Evolutionary conservation across 78 protist species (phyloP), one percentile per base, ranked within the genome.

Genomic region (slime mould (Dictyostelium discoideum)): DNA sequence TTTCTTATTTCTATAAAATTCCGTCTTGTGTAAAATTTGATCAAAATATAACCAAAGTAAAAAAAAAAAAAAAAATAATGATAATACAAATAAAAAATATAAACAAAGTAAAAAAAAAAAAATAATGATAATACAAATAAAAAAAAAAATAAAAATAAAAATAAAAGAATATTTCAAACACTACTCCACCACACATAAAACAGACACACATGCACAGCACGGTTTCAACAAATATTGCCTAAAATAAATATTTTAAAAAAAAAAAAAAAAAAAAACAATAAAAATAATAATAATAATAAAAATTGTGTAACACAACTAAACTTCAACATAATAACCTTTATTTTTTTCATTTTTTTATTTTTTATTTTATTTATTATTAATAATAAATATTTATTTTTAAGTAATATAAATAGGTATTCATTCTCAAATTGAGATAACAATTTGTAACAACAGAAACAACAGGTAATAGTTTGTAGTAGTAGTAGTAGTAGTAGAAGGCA

Each of bases 91-190:
- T n/a, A n/a, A n/a, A n/a, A n/a, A n/a, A n/a, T n/a, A n/a, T n/a
- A n/a, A n/a, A n/a, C n/a, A n/a, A 74, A 14, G 14, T 37, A 74
- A 74, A 29, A 74, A 74, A 74, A 37, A 74, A 5, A 73, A 73
- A 13, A 74, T 24, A 16, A 26, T 24, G n/a, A n/a, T n/a, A n/a
- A n/a, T n/a, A n/a, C n/a, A n/a, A n/a, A n/a, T n/a, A n/a, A n/a
- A n/a, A n/a, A n/a, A n/a, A n/a, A 74, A 5, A 74, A 74, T 37
- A 74, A 74, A 74, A 74, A 74, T 22, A 74, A 74, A 54, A 54
- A 54, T 54, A 16, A 54, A 16, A 54, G 65, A 54, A 54, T 22
- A 54, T 16, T 54, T 16, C n/a, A 54, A 13, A 54, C n/a, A 54
- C 65, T 3, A 54, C 65, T 16, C 65, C 0, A 10, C 65, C 65